These are phyloP conservation scores for Zopfochytrium polystomum DNA, from an alignment of 371 early-diverging fungal species.

Conservation along the genomic window DNA sequence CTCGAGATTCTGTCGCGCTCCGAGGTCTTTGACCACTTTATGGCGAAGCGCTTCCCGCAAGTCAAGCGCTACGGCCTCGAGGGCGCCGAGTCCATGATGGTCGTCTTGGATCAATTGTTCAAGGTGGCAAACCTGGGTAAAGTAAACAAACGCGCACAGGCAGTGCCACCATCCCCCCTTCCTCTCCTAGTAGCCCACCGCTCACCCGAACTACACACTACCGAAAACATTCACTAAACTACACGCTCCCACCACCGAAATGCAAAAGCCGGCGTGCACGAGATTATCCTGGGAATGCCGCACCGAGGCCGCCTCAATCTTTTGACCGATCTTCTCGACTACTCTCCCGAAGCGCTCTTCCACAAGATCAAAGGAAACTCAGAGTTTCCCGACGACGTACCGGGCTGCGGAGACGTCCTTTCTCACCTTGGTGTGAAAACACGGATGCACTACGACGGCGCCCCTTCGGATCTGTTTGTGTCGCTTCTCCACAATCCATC, in stretches of 20 bases:
- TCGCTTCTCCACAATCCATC: constrained; percentile 92
- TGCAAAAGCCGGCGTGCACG: constrained; percentile 61
- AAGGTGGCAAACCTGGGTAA: constrained; percentile 33
- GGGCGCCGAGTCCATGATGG: constrained; percentile 96
- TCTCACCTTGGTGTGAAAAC: constrained; percentile 78
- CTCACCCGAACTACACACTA: no score
- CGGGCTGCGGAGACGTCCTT: constrained; percentile 87
- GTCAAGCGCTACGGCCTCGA: constrained; percentile 95
- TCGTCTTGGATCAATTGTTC: constrained; percentile 84
- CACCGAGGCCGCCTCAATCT: constrained; percentile 95
- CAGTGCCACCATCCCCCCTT: neutral
- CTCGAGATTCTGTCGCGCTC: constrained; percentile 71
- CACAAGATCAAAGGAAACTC: constrained; percentile 87
- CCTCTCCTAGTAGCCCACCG: neutral
- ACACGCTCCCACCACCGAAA: neutral
- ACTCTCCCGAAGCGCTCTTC: constrained; percentile 77
- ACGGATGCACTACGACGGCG: no score
- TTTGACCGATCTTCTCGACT: constrained; percentile 77
- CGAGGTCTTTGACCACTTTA: constrained; percentile 93
- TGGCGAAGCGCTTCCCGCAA: constrained; percentile 91
- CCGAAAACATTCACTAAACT: no score
- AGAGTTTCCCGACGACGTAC: constrained; percentile 74
- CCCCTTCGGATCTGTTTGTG: no score
- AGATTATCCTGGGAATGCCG: constrained; percentile 90
- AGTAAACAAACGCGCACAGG: neutral